A percentile compares a stretch with the other conserved stretches of the same genome.
phyloP scores from a whole-genome alignment of 1,284 basidiomycete genomes.

The Puccinia novopanici region DNA sequence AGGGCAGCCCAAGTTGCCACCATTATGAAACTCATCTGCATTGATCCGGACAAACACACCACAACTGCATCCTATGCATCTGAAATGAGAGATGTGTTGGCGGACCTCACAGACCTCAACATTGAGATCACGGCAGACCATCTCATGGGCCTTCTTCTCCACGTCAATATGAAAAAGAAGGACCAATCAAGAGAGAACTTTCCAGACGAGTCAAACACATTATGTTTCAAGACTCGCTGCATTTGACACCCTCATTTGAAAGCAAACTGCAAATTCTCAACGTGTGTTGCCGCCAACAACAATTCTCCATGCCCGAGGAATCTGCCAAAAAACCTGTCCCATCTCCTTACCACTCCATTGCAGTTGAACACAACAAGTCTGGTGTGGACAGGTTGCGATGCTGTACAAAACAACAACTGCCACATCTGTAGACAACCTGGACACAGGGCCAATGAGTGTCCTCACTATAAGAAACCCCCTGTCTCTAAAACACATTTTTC shows the following conservation, averaged over 20 bases:
- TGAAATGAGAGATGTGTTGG: neutral
- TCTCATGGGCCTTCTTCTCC: neutral
- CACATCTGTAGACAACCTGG: slow-evolving; percentile 12
- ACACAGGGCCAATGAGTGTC: slow-evolving; percentile 2
- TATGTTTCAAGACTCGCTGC: neutral
- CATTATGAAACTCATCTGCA: neutral
- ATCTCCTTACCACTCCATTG: no score
- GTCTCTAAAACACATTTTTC: neutral
- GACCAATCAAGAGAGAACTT: neutral
- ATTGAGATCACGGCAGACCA: neutral
- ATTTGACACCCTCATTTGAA: neutral
- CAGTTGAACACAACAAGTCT: neutral
- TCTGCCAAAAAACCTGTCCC: neutral
- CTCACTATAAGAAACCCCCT: neutral
- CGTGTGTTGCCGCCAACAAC: neutral
- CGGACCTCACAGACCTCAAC: no score
- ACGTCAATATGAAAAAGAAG: neutral
- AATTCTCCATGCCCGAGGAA: neutral
- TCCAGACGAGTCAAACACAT: neutral
- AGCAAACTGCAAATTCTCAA: neutral
- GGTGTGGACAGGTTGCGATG: no score
- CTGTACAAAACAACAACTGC: neutral
- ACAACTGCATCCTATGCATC: neutral
- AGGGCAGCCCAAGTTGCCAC: neutral
- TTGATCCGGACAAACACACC: neutral